Base-by-base conservation (phyloP, 208 protist species). In the Naegleria lovaniensis region DNA sequence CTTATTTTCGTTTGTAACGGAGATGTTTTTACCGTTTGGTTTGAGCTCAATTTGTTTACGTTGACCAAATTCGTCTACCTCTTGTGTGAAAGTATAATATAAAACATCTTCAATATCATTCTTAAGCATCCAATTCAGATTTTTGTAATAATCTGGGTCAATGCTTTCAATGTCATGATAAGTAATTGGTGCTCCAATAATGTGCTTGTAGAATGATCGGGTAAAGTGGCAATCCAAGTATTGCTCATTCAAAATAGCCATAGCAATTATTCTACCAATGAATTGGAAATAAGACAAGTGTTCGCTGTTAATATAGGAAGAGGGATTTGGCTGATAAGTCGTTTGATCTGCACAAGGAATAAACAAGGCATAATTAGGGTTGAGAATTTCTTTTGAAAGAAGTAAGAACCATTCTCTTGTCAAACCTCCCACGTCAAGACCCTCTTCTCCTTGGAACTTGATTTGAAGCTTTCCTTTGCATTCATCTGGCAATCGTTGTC, bases 321-420 rank as follows among this genome's bases (percentile, higher is more conserved):
- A 79, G 3, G 84, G 86, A 85, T 96, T 96, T 92, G 97, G 98
- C 95, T 96, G 98, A 84, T 94, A 97, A 0, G 43, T 75, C 19
- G 92, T 91, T 52, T 92, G 83, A 36, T 94, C 92, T 41, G 95
- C 92, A 55, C 96, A 92, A 58, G 96, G 92, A 40, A 91, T 92
- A 91, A 98, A 98, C 95, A 98, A 97, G 83, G 92, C 94, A 92
- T 95, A 98, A 25, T 94, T 92, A 9, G 95, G 94, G 90, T 97
- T 94, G 39, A 99, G 97, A n/a, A 99, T 92, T 89, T 98, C 93
- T 13, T 92, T 55, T 25, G 97, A 90, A 29, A 99, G 90, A 0
- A 99, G 91, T 91, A 98, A 96, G 91, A 99, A 99, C 90, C 99
- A 99, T 92, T 99, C 98, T 92, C 98, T 99, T 85, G 94, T 92